phyloP scores from a whole-genome alignment of 495 filamentous ascomycete species.

The Chaetomidium leptoderma region DNA sequence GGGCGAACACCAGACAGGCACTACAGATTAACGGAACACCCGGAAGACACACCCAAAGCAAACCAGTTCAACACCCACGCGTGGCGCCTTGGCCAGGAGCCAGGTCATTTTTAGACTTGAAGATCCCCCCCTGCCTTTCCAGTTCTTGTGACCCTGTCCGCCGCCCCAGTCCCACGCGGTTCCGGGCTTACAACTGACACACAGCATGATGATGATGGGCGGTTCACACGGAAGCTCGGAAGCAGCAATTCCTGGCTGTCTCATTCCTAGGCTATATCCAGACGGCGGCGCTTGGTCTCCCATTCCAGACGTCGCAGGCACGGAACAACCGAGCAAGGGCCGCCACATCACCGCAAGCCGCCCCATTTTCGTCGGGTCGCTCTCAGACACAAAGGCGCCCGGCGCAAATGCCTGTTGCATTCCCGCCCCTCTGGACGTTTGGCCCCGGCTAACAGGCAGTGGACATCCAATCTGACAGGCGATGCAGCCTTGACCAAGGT shows the following conservation, averaged over 20 bases:
- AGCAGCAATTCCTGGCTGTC: conserved; percentile 20
- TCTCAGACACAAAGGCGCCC: conserved; percentile 4
- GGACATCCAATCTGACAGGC: neutral
- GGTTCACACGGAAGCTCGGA: conserved; percentile 19
- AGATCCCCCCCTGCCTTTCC: neutral
- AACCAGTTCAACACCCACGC: neutral
- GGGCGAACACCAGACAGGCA: neutral
- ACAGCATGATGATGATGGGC: neutral
- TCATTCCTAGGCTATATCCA: conserved; percentile 27
- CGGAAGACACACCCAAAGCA: neutral
- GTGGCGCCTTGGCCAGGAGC: neutral
- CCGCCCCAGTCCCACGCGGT: conserved; percentile 5
- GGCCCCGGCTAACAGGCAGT: neutral
- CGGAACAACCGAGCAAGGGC: conserved; percentile 8
- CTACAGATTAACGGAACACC: neutral
- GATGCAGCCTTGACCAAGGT: conserved; percentile 4
- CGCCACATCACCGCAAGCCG: neutral
- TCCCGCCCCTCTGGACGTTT: conserved; percentile 1
- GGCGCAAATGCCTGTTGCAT: conserved; percentile 2
- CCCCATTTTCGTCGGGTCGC: neutral
- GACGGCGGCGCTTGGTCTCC: conserved; percentile 10
- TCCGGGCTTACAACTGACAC: neutral
- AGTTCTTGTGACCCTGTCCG: neutral
- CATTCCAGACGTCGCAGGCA: conserved; percentile 25
- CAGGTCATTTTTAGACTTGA: neutral